Evolutionary conservation across 2,329 filamentous ascomycete species (phyloP), one percentile per base, ranked within the genome.

Genomic region (Dichotomopilus funicola): DNA sequence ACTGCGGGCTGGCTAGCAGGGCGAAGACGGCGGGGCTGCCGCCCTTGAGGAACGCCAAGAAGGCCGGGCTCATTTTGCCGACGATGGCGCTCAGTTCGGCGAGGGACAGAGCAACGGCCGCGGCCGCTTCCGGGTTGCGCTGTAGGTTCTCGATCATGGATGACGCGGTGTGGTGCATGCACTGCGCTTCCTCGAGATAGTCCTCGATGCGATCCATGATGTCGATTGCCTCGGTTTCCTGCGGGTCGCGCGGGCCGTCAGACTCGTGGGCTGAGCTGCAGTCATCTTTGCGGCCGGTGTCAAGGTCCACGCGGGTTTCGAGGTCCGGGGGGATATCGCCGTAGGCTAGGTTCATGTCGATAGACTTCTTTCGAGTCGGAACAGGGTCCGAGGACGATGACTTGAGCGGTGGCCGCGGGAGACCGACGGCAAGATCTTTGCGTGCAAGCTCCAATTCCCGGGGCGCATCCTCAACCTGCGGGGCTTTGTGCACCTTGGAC

Each of bases 331-430:
- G 88, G 0, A 94, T 77, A 51, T 89, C 85, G 57, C 92, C 92
- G 65, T 96, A 97, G 6, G 92, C 92, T 6, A 97, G 78, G 67
- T 96, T 80, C 88, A 95, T 91, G 66, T 96, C 92, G 63, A 96
- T 85, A 54, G 84, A 76, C 63, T 79, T 75, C 45, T 64, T 65
- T 59, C 63, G 63, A 19, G 47, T 61, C 61, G 75, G 60, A 8
- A 72, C 66, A 1, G 73, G 69, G 19, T 77, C 72, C 6, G 78
- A 78, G 31, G 50, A 12, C 12, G 49, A 19, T 34, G 41, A 44
- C n/a, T 50, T 54, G 35, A 54, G 40, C 2, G 57, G 40, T 1
- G 57, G 55, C 13, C 57, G 50, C 3, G 55, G 45, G n/a, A 59
- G 62, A 33, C 62, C 64, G 5, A 71, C 68, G 43, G 59, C 61